phyloP scores from a whole-genome alignment of 2,329 filamentous ascomycete genomes.

The Zymoseptoria crescenta region DNA sequence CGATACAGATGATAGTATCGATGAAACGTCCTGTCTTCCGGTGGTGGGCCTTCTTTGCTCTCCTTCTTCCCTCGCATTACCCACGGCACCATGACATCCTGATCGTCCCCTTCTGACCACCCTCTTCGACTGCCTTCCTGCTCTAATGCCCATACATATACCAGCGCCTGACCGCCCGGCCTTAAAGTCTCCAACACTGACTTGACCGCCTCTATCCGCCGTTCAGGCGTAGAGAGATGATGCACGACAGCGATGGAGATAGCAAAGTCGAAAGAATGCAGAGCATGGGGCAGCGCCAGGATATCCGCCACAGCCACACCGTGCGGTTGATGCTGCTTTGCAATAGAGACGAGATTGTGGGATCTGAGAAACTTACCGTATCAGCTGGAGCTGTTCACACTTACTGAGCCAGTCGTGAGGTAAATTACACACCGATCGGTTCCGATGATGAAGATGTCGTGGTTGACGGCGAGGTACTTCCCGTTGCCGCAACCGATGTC shows the following conservation, averaged over 20 bases:
- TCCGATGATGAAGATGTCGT: constrained; percentile 67
- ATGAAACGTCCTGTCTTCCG: constrained; percentile 56
- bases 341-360: constrained; percentile 51
- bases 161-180: constrained; percentile 50
- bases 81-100: constrained; percentile 96
- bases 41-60: constrained; percentile 11
- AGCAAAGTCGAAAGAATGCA: constrained; percentile 66
- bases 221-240: constrained; percentile 71
- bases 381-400: constrained; percentile 6
- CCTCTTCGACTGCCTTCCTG: constrained; percentile 78
- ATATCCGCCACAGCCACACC: constrained; percentile 73
- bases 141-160: constrained; percentile 95
- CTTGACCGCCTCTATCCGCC: constrained; percentile 64
- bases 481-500: constrained; percentile 96
- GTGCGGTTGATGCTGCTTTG: constrained; percentile 51
- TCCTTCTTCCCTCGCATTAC: constrained; percentile 51
- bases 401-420: neutral
- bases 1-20: constrained; percentile 92
- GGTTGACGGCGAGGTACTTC: constrained; percentile 82
- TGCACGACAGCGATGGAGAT: constrained; percentile 93
- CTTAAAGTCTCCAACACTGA: constrained; percentile 62
- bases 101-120: constrained; percentile 74
- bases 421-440: constrained; percentile 62
- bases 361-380: constrained; percentile 39
- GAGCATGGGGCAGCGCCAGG: constrained; percentile 71